Evolutionary conservation across 2,329 filamentous ascomycete species (phyloP).

Genomic region (Dendryphion nanum): DNA sequence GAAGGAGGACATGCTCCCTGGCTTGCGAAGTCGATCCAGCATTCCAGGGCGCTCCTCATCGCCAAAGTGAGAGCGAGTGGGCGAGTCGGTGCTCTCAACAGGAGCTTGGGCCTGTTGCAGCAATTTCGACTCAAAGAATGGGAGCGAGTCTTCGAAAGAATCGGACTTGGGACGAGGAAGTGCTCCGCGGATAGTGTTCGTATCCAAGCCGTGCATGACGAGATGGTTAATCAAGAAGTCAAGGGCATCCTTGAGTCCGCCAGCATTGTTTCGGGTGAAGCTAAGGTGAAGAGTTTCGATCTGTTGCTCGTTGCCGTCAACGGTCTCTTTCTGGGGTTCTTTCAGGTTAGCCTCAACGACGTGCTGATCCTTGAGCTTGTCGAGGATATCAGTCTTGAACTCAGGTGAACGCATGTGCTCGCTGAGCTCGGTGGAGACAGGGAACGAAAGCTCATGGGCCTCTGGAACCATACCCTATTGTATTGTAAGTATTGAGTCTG

Average conservation of each 20-base stretch:
- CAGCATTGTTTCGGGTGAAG: conserved; percentile 96
- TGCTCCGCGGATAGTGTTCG: conserved; percentile 78
- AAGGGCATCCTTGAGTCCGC: conserved; percentile 90
- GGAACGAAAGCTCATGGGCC: conserved; percentile 85
- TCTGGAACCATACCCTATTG: conserved; percentile 90
- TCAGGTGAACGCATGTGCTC: conserved; percentile 79
- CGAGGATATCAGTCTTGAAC: conserved; percentile 75
- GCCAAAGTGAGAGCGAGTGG: conserved; percentile 79
- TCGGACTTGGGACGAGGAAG: conserved; percentile 98
- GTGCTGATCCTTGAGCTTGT: conserved; percentile 86
- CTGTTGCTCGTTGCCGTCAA: conserved; percentile 42
- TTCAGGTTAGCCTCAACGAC: conserved; percentile 83
- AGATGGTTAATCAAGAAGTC: conserved; percentile 88
- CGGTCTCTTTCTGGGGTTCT: conserved; percentile 42
- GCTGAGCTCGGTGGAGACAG: conserved; percentile 71
- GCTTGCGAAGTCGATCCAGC: conserved; percentile 91
- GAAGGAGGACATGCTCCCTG: conserved; percentile 89
- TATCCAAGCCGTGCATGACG: conserved; percentile 86
- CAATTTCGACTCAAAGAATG: conserved; percentile 95
- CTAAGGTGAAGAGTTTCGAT: conserved; percentile 50
- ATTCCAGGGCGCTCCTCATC: conserved; percentile 78
- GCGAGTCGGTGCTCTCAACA: conserved; percentile 75
- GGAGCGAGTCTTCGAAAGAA: conserved; percentile 94
- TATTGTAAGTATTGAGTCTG: conserved; percentile 27
- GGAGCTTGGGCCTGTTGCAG: conserved; percentile 86